Evolutionary conservation across 2,329 filamentous ascomycete genomes (phyloP).

Genomic region (Diatrype stigma): DNA sequence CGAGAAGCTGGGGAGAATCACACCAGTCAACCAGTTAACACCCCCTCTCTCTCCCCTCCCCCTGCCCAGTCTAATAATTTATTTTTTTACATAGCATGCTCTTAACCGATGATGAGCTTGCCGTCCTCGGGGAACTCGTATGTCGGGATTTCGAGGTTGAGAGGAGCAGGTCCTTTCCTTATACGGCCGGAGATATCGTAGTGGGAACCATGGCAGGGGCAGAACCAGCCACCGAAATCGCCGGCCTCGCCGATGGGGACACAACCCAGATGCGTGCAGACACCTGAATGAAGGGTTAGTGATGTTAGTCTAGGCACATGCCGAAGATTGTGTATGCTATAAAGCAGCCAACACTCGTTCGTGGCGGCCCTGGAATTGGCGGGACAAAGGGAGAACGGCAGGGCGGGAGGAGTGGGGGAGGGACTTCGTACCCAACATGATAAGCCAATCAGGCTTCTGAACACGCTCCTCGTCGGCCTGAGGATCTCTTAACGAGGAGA

Average conservation of each 20-base stretch:
- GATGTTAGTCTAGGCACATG: slow-evolving; percentile 9
- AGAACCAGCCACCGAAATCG: slow-evolving; percentile 99
- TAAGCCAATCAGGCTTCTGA: slow-evolving; percentile 96
- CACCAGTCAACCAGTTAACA: slow-evolving; percentile 4
- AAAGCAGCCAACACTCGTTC: too few species aligned
- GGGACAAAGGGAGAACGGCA: not conserved
- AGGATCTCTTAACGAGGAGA: slow-evolving; percentile 82
- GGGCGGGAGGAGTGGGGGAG: too few species aligned
- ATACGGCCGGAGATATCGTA: slow-evolving; percentile 99
- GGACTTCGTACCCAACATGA: slow-evolving; percentile 79
- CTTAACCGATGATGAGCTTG: slow-evolving; percentile 89
- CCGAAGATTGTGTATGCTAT: not conserved
- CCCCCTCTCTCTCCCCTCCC: not conserved
- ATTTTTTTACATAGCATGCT: slow-evolving; percentile 23
- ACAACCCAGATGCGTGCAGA: slow-evolving; percentile 99
- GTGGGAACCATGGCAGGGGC: slow-evolving; percentile 99
- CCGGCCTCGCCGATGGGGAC: slow-evolving; percentile 98
- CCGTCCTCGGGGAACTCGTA: slow-evolving; percentile 93
- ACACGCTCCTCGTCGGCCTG: slow-evolving; percentile 88
- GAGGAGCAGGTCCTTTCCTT: slow-evolving; percentile 92
- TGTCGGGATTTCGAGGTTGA: slow-evolving; percentile 91
- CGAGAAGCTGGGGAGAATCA: slow-evolving; percentile 1
- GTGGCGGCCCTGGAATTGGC: slow-evolving; percentile 1
- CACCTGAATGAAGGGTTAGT: slow-evolving; percentile 51
- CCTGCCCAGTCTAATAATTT: slow-evolving; percentile 20